These are phyloP conservation scores for Penicillium paradoxum DNA, from an alignment of 495 filamentous ascomycete species.

Conservation along the genomic window DNA sequence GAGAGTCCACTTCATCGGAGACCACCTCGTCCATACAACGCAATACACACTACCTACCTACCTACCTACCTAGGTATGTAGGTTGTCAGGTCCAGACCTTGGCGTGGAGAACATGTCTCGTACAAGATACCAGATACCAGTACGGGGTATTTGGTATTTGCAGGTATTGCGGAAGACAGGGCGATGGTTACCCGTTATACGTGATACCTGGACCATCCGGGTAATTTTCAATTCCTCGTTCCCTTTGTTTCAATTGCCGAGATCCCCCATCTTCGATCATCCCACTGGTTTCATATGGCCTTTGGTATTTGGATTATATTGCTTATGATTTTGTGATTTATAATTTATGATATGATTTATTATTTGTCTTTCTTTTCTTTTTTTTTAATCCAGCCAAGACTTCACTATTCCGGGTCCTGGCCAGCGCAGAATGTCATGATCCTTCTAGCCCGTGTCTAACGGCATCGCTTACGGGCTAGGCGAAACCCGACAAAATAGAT, in stretches of 20 bases:
- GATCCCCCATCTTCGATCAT: neutral
- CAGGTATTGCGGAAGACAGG: too few relatives aligned
- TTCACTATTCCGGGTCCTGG: conserved; percentile 6
- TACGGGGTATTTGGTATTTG: neutral
- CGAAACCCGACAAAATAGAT: neutral
- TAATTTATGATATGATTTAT: conserved; percentile 3
- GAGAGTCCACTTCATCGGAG: neutral
- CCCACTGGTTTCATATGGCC: neutral
- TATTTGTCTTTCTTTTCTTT: neutral
- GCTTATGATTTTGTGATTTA: neutral
- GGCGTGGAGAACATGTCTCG: neutral
- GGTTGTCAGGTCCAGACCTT: conserved; percentile 9
- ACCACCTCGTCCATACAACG: too few relatives aligned
- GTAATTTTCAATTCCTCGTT: neutral
- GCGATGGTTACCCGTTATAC: too few relatives aligned
- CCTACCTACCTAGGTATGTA: too few relatives aligned
- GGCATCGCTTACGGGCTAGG: neutral
- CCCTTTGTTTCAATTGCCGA: neutral
- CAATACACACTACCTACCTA: too few relatives aligned
- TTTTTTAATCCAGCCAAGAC: conserved; percentile 1
- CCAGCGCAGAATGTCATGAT: conserved; percentile 4
- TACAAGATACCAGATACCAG: neutral
- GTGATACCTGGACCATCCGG: too few relatives aligned
- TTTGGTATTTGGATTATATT: neutral
- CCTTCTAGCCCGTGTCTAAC: conserved; percentile 3